phyloP scores from a whole-genome alignment of 176 grass and related monocot species.

The Eragrostis curvula region DNA sequence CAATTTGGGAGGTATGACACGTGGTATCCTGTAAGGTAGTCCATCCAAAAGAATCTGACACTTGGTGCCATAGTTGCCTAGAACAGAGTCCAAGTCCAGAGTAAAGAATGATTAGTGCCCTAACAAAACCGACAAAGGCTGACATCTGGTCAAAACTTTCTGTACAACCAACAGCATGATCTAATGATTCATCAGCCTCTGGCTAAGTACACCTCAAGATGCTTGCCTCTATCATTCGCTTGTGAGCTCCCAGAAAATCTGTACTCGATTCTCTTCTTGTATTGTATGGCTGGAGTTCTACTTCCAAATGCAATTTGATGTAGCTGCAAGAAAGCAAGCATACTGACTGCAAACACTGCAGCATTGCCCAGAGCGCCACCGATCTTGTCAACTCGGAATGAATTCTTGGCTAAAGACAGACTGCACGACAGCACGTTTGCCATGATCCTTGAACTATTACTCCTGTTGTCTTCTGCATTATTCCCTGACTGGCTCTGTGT shows the following conservation, averaged over 20 bases:
- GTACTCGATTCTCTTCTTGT: constrained; percentile 48
- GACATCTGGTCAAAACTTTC: constrained; percentile 46
- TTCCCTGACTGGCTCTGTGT: constrained; percentile 42
- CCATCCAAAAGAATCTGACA: constrained; percentile 41
- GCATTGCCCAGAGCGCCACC: constrained; percentile 65
- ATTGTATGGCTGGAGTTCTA: constrained; percentile 27
- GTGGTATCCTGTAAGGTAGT: constrained; percentile 23
- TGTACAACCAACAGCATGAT: constrained; percentile 40
- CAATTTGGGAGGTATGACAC: constrained; percentile 31
- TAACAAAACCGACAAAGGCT: constrained; percentile 40
- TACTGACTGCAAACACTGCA: constrained; percentile 77
- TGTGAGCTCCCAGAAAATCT: constrained; percentile 38
- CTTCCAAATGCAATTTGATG: constrained; percentile 62
- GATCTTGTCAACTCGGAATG: constrained; percentile 50
- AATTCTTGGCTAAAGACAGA: constrained; percentile 64
- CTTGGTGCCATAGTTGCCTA: constrained; percentile 20
- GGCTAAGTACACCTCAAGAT: constrained; percentile 70
- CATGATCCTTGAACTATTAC: constrained; percentile 55
- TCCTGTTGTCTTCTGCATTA: constrained; percentile 36
- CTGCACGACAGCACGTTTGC: constrained; percentile 57
- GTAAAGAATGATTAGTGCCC: constrained; percentile 58
- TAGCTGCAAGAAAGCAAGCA: constrained; percentile 80
- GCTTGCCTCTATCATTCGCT: constrained; percentile 45
- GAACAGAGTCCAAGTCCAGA: constrained; percentile 28
- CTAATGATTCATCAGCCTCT: constrained; percentile 58